These are phyloP conservation scores for Xylaria sp. DNA, from an alignment of 2,329 filamentous ascomycete genomes.

Conservation along the genomic window DNA sequence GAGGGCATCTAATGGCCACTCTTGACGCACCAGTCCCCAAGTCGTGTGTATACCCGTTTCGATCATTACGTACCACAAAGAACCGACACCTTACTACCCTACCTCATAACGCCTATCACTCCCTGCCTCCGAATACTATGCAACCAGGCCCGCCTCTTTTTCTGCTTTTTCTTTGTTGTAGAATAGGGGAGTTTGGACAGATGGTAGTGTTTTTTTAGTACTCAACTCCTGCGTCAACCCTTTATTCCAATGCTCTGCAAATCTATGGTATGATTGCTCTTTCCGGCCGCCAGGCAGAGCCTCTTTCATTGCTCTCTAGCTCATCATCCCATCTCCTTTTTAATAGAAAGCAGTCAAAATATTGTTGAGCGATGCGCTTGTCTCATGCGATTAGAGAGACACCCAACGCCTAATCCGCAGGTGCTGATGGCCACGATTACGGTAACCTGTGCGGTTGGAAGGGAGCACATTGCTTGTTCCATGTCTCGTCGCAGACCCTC, in stretches of 20 bases:
- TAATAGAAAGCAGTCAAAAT: background rate
- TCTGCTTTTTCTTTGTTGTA: too few species aligned
- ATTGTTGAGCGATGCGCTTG: background rate
- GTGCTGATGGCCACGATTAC: background rate
- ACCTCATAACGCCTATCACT: background rate
- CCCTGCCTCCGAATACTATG: background rate
- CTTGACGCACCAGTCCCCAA: too few species aligned
- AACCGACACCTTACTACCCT: too few species aligned
- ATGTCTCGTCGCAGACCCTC: slow-evolving; percentile 55
- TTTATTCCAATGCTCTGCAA: background rate
- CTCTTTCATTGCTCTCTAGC: background rate
- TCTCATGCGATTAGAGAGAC: background rate
- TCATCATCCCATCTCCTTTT: background rate
- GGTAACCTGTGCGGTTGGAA: slow-evolving; percentile 40
- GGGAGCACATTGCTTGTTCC: slow-evolving; percentile 47
- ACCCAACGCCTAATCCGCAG: background rate
- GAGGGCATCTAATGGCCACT: background rate
- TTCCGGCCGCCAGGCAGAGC: background rate
- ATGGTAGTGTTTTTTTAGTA: too few species aligned
- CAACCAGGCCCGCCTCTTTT: background rate
- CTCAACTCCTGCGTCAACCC: too few species aligned
- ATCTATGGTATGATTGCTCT: background rate
- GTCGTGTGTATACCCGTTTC: too few species aligned
- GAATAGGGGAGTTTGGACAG: too few species aligned
- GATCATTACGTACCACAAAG: too few species aligned